A percentile compares a stretch with the other conserved stretches of the same genome.
Conservation (phyloP, 164 flowering plant species). For the Cinnamomum chago region DNA sequence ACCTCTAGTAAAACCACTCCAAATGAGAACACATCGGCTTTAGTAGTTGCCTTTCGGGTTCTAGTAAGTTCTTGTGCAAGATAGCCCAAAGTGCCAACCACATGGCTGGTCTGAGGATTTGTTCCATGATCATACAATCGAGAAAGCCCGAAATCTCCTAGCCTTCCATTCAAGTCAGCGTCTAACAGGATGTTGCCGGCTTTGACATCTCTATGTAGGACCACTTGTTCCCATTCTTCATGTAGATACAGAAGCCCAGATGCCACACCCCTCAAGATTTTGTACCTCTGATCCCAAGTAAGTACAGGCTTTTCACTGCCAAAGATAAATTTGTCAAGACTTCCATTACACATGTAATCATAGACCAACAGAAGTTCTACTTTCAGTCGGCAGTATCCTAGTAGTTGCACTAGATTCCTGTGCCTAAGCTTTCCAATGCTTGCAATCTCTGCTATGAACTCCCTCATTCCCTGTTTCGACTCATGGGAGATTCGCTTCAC, state of each 20-base stretch:
- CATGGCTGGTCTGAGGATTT: conserved; percentile 30
- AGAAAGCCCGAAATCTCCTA: conserved; percentile 51
- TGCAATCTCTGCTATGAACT: conserved; percentile 60
- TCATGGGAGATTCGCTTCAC: conserved; percentile 70
- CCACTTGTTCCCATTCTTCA: conserved; percentile 54
- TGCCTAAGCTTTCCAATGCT: conserved; percentile 70
- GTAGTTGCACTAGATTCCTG: conserved; percentile 59
- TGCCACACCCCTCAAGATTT: conserved; percentile 9
- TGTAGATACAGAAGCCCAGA: conserved; percentile 32
- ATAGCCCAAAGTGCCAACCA: conserved; percentile 48
- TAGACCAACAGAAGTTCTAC: conserved; percentile 64
- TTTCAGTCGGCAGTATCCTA: conserved; percentile 61
- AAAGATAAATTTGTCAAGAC: conserved; percentile 62
- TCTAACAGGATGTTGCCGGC: conserved; percentile 45
- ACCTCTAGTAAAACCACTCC: conserved; percentile 25
- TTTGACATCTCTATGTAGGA: conserved; percentile 48
- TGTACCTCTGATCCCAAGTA: conserved; percentile 38
- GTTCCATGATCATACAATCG: conserved; percentile 38
- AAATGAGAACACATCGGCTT: conserved; percentile 43
- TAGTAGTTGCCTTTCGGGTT: conserved; percentile 33
- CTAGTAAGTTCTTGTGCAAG: conserved; percentile 41
- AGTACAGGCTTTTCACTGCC: conserved; percentile 34
- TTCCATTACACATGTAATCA: conserved; percentile 76
- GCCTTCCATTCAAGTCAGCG: conserved; percentile 28
- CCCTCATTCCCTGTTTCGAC: conserved; percentile 59